Evolutionary conservation across 2,329 filamentous ascomycete genomes (phyloP).

Genomic region (Xylariaceae sp.): DNA sequence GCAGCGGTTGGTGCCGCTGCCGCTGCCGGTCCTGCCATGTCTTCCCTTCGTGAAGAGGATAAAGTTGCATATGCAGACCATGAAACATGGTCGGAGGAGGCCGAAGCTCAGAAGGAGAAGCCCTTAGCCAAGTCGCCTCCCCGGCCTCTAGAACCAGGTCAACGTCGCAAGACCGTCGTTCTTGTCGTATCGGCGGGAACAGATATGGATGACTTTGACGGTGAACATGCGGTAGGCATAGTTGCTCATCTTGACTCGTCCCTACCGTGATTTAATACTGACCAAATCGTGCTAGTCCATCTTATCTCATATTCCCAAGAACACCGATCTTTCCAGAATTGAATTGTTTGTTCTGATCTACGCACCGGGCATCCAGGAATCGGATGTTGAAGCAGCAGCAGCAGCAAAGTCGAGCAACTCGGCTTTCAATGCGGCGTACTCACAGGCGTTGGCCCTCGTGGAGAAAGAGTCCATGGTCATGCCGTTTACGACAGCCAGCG

Average conservation of each 20-base stretch:
- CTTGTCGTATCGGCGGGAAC: constrained; percentile 81
- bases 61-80: constrained; percentile 76
- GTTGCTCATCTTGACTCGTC: not conserved
- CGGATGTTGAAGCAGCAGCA: constrained; percentile 46
- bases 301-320: constrained; percentile 78
- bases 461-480: constrained; percentile 83
- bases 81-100: constrained; percentile 89
- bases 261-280: constrained; percentile 1
- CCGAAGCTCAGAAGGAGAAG: constrained; percentile 58
- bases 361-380: constrained; percentile 70
- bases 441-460: constrained; percentile 71
- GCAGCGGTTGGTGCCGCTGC: constrained; percentile 69
- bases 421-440: constrained; percentile 73
- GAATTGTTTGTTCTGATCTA: constrained; percentile 89
- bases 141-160: constrained; percentile 34
- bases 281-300: constrained; percentile 57
- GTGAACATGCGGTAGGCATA: constrained; percentile 72
- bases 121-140: constrained; percentile 31
- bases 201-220: constrained; percentile 52
- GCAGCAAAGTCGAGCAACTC: constrained; percentile 46
- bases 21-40: constrained; percentile 69
- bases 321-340: constrained; percentile 65
- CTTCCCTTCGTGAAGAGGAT: constrained; percentile 79
- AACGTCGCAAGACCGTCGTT: constrained; percentile 71
- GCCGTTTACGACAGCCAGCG: constrained; percentile 77